phyloP scores from a whole-genome alignment of 257 asterid species.

The Datura wrightii region DNA sequence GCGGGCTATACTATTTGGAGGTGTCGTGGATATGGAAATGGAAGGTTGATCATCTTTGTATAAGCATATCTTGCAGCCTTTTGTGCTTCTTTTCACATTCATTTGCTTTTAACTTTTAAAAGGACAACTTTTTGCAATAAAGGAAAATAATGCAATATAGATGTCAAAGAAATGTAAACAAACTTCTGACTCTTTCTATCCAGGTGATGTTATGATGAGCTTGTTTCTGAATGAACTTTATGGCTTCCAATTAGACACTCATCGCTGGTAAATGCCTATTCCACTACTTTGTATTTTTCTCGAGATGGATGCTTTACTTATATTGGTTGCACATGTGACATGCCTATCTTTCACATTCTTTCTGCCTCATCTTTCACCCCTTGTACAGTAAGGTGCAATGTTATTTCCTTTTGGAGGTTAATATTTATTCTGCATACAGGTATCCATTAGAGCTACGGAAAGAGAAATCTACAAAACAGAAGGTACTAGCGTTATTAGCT shows the following conservation, averaged over 20 bases:
- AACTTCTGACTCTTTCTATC: conserved; percentile 28
- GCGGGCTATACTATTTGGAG: conserved; percentile 95
- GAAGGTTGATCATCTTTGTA: conserved; percentile 57
- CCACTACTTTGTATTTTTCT: not conserved
- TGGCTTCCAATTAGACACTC: conserved; percentile 93
- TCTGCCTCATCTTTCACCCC: not conserved
- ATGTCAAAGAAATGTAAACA: conserved; percentile 15
- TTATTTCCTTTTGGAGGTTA: conserved; percentile 5
- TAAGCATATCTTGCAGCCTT: conserved; percentile 27
- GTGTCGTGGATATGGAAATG: conserved; percentile 98
- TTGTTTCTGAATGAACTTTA: conserved; percentile 94
- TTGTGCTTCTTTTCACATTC: conserved; percentile 27
- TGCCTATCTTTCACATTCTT: conserved; percentile 21
- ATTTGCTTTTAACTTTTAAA: not conserved
- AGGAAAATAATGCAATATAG: not conserved
- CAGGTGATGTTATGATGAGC: conserved; percentile 97
- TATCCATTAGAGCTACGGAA: conserved; percentile 95
- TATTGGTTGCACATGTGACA: not conserved
- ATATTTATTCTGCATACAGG: conserved; percentile 49
- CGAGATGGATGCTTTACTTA: not conserved
- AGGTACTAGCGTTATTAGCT: conserved; percentile 54
- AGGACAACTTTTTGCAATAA: not conserved
- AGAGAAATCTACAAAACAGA: conserved; percentile 82
- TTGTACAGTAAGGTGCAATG: conserved; percentile 14
- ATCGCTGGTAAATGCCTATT: conserved; percentile 73